phyloP scores from a whole-genome alignment of 768 basidiomycete genomes.

The Lactifluus pinguis region DNA sequence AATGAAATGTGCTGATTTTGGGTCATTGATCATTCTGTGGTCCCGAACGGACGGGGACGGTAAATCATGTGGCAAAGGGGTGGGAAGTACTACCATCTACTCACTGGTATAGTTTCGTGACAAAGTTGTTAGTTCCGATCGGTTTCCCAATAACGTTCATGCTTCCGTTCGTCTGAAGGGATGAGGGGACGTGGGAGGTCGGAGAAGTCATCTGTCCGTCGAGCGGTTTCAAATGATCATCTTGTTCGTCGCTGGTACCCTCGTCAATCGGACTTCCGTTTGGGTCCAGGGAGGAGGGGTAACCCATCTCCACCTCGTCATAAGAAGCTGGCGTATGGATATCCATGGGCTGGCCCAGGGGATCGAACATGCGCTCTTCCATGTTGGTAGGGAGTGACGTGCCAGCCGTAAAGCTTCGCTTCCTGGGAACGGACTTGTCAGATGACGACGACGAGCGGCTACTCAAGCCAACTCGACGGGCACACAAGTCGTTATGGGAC shows the following conservation, averaged over 20 bases:
- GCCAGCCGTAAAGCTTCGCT: conserved; percentile 51
- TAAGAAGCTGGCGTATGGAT: conserved; percentile 31
- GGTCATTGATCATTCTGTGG: conserved; percentile 87
- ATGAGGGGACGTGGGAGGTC: conserved; percentile 2
- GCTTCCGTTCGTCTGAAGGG: conserved; percentile 21
- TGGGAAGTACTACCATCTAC: conserved; percentile 23
- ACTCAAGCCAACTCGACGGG: conserved; percentile 31
- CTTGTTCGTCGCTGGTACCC: conserved; percentile 29
- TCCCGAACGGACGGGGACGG: not conserved
- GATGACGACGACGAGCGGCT: conserved; percentile 38
- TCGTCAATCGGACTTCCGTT: conserved; percentile 39
- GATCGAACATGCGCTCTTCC: conserved; percentile 28
- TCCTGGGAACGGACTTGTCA: conserved; percentile 53
- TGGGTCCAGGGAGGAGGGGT: conserved; percentile 35
- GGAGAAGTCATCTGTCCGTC: conserved; percentile 20
- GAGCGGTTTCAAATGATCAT: conserved; percentile 28
- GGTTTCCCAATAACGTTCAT: conserved; percentile 60
- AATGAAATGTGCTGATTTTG: conserved; percentile 72
- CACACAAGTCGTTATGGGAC: conserved; percentile 24
- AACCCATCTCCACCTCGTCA: conserved; percentile 51
- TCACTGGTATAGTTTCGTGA: conserved; percentile 80
- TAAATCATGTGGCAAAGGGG: not conserved
- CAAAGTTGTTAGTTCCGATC: conserved; percentile 69
- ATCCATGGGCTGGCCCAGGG: conserved; percentile 28
- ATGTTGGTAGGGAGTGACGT: conserved; percentile 30